Percentiles rank a stretch among this genome's conserved stretches.
Evolutionary conservation across 345 rosid species (phyloP).

Genomic region (Arabis hirsuta): DNA sequence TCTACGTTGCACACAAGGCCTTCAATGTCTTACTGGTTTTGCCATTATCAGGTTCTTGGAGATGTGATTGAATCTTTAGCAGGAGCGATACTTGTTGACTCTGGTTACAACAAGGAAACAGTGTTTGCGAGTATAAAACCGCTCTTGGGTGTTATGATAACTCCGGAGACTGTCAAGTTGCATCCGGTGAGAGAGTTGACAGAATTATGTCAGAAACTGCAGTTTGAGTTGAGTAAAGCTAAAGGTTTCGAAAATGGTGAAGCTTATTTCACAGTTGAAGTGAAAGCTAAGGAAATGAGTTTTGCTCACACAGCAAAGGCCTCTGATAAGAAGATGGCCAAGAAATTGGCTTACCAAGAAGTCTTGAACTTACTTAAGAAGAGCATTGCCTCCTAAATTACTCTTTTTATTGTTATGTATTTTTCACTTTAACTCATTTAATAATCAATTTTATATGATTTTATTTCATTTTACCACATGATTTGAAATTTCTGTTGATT

Average conservation of each 20-base stretch:
- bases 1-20: neutral
- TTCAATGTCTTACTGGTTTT: neutral
- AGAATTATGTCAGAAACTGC: slow-evolving; percentile 59
- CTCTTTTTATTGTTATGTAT: neutral
- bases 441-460: too few species aligned
- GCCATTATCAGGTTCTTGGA: slow-evolving; percentile 70
- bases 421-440: neutral
- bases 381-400: slow-evolving; percentile 6
- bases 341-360: slow-evolving; percentile 62
- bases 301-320: slow-evolving; percentile 49
- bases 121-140: slow-evolving; percentile 71
- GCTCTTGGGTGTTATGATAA: slow-evolving; percentile 70
- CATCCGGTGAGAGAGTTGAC: slow-evolving; percentile 71
- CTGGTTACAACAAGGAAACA: slow-evolving; percentile 61
- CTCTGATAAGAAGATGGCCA: slow-evolving; percentile 56
- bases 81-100: slow-evolving; percentile 87
- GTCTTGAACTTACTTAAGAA: slow-evolving; percentile 59
- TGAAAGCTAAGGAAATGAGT: slow-evolving; percentile 53
- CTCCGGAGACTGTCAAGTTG: slow-evolving; percentile 63
- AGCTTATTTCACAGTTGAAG: slow-evolving; percentile 50
- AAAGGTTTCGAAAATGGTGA: slow-evolving; percentile 30
- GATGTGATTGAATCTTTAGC: slow-evolving; percentile 88
- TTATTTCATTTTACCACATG: too few species aligned
- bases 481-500: too few species aligned
- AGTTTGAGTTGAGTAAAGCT: slow-evolving; percentile 38